Percentiles rank a stretch among this genome's conserved stretches.
Conservation (phyloP, 257 asterid genomes). For the Phtheirospermum japonicum region DNA sequence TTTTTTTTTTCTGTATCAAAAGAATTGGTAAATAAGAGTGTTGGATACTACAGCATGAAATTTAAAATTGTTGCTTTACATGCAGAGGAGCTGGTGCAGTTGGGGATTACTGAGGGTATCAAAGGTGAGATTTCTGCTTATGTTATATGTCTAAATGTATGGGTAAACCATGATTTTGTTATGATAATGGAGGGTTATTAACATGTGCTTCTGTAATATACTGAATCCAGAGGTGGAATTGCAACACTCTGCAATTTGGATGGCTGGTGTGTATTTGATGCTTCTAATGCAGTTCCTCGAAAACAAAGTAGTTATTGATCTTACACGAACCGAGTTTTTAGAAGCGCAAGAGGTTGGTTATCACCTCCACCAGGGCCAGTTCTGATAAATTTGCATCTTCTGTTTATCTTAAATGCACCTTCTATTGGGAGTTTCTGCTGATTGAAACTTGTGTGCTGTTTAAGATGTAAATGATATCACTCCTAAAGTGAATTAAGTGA, state of each 20-base stretch:
- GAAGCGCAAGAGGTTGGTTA: conserved; percentile 90
- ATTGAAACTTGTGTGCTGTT: conserved; percentile 14
- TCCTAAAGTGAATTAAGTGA: conserved; percentile 21
- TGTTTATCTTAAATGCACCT: conserved; percentile 13
- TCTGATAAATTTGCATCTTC: conserved; percentile 17
- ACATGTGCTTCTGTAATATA: conserved; percentile 33
- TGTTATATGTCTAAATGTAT: conserved; percentile 9
- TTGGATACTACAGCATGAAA: conserved; percentile 22
- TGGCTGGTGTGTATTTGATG: conserved; percentile 87
- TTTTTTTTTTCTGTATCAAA: conserved; percentile 10
- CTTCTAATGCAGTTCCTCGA: conserved; percentile 92
- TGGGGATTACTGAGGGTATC: conserved; percentile 68
- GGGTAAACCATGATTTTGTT: conserved; percentile 22
- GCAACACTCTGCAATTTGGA: conserved; percentile 94
- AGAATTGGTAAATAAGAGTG: conserved; percentile 11
- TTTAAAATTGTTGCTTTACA: conserved; percentile 29
- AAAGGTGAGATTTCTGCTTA: conserved; percentile 51
- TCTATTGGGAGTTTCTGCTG: conserved; percentile 12
- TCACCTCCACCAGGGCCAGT: conserved; percentile 21
- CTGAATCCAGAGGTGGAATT: conserved; percentile 74
- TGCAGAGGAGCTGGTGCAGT: conserved; percentile 82
- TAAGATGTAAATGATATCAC: conserved; percentile 19
- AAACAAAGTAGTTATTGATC: conserved; percentile 88
- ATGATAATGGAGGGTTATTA: conserved; percentile 26
- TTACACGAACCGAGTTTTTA: conserved; percentile 81